These are phyloP conservation scores for Hypoxylon perforatum DNA, from an alignment of 495 filamentous ascomycete genomes.

Conservation along the genomic window DNA sequence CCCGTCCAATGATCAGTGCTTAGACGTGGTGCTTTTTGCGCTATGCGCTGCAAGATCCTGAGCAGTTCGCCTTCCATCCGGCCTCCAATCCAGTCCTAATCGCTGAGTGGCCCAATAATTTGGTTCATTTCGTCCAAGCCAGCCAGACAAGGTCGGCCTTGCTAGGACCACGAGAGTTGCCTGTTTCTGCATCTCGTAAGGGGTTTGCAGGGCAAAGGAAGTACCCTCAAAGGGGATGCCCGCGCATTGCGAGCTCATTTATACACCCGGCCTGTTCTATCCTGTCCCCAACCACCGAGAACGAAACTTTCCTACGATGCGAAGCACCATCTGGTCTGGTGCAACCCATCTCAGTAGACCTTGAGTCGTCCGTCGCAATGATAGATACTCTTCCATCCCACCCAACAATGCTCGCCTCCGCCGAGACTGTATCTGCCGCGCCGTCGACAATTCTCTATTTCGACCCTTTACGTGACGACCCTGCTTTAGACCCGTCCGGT, in stretches of 20 bases:
- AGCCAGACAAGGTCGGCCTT: constrained; percentile 17
- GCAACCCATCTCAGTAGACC: constrained; percentile 31
- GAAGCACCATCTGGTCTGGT: constrained; percentile 29
- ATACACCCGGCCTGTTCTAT: constrained; percentile 13
- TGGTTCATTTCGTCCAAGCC: constrained; percentile 17
- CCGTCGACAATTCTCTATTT: constrained; percentile 46
- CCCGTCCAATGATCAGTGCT: constrained; percentile 31
- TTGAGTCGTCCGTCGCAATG: constrained; percentile 27
- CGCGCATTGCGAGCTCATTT: constrained; percentile 18
- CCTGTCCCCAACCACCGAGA: constrained; percentile 12
- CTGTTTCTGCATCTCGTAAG: constrained; percentile 37
- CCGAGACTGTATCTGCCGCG: constrained; percentile 37
- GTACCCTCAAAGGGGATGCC: constrained; percentile 13
- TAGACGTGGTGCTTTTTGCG: constrained; percentile 31
- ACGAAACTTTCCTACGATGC: constrained; percentile 38
- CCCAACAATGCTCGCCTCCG: constrained; percentile 41
- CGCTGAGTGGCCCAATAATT: constrained; percentile 41
- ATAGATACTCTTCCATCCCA: constrained; percentile 27
- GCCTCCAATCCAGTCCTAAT: constrained; percentile 35
- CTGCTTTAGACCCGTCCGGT: constrained; percentile 35
- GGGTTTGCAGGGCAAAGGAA: constrained; percentile 30
- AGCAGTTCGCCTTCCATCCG: constrained; percentile 39
- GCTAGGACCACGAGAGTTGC: constrained; percentile 28
- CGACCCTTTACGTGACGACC: constrained; percentile 38
- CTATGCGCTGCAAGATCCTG: constrained; percentile 39